A percentile compares a stretch with the other conserved stretches of the same genome.
Conservation (phyloP, 106 monocot species). For the Chionographis japonica region DNA sequence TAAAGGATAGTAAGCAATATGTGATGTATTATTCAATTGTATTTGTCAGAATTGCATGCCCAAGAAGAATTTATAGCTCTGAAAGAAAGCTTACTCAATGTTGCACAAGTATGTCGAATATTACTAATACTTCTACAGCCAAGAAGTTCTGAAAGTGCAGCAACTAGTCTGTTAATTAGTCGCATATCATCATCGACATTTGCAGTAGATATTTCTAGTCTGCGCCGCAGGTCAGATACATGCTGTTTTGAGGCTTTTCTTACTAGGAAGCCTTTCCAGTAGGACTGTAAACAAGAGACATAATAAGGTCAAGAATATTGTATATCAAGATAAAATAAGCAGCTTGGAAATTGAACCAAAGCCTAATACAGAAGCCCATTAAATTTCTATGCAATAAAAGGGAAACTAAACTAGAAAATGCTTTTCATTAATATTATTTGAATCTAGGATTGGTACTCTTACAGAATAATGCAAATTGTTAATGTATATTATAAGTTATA, state of each 20-base stretch:
- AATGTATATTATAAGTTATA: too few relatives aligned
- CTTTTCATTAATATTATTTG: too few relatives aligned
- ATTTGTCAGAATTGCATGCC: neutral
- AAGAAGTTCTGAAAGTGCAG: constrained; percentile 51
- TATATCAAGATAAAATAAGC: too few relatives aligned
- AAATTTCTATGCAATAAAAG: too few relatives aligned
- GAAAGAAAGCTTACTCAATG: constrained; percentile 35
- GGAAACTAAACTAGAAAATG: too few relatives aligned
- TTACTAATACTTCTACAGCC: constrained; percentile 33
- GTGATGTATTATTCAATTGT: too few relatives aligned
- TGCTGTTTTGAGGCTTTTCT: constrained; percentile 27
- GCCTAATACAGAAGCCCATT: too few relatives aligned
- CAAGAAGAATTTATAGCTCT: neutral
- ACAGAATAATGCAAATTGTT: too few relatives aligned
- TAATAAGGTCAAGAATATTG: neutral
- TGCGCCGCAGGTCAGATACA: constrained; percentile 19
- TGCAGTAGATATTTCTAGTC: constrained; percentile 21
- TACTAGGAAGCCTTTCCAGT: constrained; percentile 38
- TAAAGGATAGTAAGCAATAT: too few relatives aligned
- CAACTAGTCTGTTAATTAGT: constrained; percentile 46
- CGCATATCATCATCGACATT: constrained; percentile 35
- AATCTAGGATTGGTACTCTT: too few relatives aligned
- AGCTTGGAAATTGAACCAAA: too few relatives aligned
- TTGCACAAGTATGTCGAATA: constrained; percentile 48
- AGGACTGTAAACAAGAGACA: constrained; percentile 28